Evolutionary conservation across 805 yeast species (phyloP), one percentile per base, ranked within the genome.

Genomic region (Kodamaea restingae): DNA sequence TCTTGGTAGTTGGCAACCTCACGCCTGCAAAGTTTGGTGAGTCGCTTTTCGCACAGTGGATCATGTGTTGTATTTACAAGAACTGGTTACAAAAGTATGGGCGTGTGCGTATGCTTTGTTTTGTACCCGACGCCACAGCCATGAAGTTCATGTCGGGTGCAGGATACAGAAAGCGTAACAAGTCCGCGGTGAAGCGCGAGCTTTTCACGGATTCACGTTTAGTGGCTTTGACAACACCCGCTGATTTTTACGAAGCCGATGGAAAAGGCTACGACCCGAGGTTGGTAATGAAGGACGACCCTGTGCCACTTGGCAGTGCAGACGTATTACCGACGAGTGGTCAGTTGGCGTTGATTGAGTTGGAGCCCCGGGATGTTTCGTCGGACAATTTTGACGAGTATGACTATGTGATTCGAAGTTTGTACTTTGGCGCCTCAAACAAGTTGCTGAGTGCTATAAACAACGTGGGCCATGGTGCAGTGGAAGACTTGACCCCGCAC

Each of bases 401-500:
- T 64, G 93, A 87, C 43, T 78, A 76, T 47, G 78, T 88, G 11
- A 67, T 82, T 12, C 51, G 53, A 28, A 44, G 51, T 14, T 38
- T 56, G 32, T 52, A 49, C 49, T 53, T 45, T 39, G 45, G 49
- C 25, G 38, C 54, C 4, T 44, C 46, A 9, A 81, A 77, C 49
- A 71, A 80, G 0, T 53, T 81, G 8, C 39, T 46, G 1, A 76
- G 73, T 15, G 64, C 75, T 2, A 46, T 84, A 1, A 61, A 67
- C 10, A 66, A 75, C 15, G 60, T 91, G 7, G 95, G 95, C 0
- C 90, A 95, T 2, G 97, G 96, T 2, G 95, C 93, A 0, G 67
- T 56, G 2, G 80, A 74, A 2, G 81, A 75, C 44, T 71, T 68
- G 35, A 68, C 44, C 0, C 52, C 58, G 3, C 43, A 46, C 20